Evolutionary conservation across 2,329 filamentous ascomycete genomes (phyloP), one percentile per base, ranked within the genome.

Genomic region (Trichocomaceae sp.): DNA sequence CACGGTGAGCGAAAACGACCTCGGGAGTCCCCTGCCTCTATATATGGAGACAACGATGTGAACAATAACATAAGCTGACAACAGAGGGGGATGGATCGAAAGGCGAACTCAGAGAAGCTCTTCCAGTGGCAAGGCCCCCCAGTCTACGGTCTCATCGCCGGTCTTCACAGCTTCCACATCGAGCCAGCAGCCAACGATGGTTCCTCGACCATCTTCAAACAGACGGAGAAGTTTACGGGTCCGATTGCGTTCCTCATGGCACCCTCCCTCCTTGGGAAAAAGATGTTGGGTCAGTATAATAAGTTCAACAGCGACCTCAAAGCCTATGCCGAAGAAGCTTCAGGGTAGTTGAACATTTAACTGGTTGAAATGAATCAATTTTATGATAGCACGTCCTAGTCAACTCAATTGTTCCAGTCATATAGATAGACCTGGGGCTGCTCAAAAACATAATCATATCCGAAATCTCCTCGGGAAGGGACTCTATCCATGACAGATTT

Each of bases 121-220:
- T 63, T 65, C 31, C 59, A 59, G 17, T 66, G 64, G 64, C 64
- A 66, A 50, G 64, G 64, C n/a, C 61, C 64, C 15, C 63, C 63
- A 8, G 64, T 64, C 6, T 62, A 61, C 50, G 62, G 61, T n/a
- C 39, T 45, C 19, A 54, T 64, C 47, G 57, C 64, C 23, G 63
- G 63, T 8, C 50, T 61, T 23, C 63, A 65, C 52, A 58, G 60
- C 47, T 66, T 66, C 44, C 58, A 58, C 20, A 57, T 66, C 8
- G 58, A 64, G 29, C 56, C 61, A 1, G 53, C 61, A 1, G 52
- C 56, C 15, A 59, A 62, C 29, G 60, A 61, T 19, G 62, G 64
- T 2, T 33, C 61, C 5, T 62, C 61, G 8, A 66, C 64, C 3
- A 51, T 64, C 26, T 64, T 65, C 46, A 64, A 58, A 2, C 62